These are phyloP conservation scores for Groenewaldozyma sp. DNA, from an alignment of 1,139 yeast species.

Conservation along the genomic window DNA sequence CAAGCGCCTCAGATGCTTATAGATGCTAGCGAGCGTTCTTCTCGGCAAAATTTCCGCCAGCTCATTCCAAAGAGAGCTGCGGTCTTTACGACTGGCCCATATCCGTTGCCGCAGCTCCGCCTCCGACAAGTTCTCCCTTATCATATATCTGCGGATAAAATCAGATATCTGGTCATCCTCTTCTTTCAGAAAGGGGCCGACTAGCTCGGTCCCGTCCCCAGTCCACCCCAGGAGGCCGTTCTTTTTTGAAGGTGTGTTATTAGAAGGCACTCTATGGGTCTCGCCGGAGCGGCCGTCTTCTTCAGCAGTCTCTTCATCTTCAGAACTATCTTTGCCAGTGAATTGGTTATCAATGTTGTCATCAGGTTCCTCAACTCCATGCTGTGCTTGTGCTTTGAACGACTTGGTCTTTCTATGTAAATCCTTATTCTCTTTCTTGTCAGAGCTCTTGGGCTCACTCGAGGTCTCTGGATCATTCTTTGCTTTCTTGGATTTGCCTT, in stretches of 20 bases:
- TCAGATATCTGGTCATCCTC: slow-evolving; percentile 66
- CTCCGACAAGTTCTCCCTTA: slow-evolving; percentile 49
- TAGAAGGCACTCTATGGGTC: slow-evolving; percentile 1
- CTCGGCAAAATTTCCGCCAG: slow-evolving; percentile 70
- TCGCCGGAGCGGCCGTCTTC: background rate
- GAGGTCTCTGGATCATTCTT: slow-evolving; percentile 10
- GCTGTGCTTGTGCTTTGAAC: slow-evolving; percentile 3
- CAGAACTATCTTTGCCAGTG: no score
- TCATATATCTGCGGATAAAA: slow-evolving; percentile 61
- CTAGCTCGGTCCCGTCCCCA: slow-evolving; percentile 26
- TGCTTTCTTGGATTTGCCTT: slow-evolving; percentile 9
- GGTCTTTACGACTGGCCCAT: slow-evolving; percentile 77
- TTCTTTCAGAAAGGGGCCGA: slow-evolving; percentile 46
- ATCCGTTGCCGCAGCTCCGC: slow-evolving; percentile 70
- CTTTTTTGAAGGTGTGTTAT: background rate
- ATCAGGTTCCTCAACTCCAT: background rate
- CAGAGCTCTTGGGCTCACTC: slow-evolving; percentile 7
- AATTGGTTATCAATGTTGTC: slow-evolving; percentile 5
- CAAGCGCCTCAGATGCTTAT: slow-evolving; percentile 83
- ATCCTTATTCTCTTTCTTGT: slow-evolving; percentile 6
- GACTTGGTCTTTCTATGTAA: slow-evolving; percentile 12
- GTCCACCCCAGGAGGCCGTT: slow-evolving; percentile 14
- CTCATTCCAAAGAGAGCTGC: slow-evolving; percentile 84
- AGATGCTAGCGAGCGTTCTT: slow-evolving; percentile 78
- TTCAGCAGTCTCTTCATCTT: no score